These are phyloP conservation scores for Toxoplasma gondii DNA, from an alignment of 169 alveolate genomes.

Conservation along the genomic window DNA sequence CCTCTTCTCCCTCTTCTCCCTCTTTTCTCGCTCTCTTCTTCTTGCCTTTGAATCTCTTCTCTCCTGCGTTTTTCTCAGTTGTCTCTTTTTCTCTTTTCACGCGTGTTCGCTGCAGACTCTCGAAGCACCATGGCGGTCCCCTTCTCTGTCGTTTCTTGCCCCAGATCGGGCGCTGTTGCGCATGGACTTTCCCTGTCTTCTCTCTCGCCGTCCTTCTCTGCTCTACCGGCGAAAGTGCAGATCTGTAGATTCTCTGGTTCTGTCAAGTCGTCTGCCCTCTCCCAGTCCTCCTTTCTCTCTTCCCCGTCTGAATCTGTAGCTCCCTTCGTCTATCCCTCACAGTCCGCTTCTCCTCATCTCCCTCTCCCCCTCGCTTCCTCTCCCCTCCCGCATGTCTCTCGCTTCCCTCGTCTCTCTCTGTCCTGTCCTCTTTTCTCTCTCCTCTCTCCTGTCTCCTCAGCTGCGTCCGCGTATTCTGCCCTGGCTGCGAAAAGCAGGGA, in stretches of 20 bases:
- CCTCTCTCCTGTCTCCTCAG: background rate
- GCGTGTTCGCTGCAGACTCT: too few relatives aligned
- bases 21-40: background rate
- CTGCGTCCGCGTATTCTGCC: background rate
- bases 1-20: background rate
- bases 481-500: background rate
- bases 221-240: too few relatives aligned
- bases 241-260: too few relatives aligned
- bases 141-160: too few relatives aligned
- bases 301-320: background rate
- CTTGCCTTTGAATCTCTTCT: background rate
- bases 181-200: too few relatives aligned
- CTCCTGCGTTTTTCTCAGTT: too few relatives aligned
- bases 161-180: too few relatives aligned
- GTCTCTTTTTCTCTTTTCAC: too few relatives aligned
- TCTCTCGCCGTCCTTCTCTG: too few relatives aligned
- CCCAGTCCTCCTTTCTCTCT: background rate
- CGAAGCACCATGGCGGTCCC: too few relatives aligned
- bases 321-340: background rate
- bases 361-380: background rate
- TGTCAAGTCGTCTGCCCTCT: background rate
- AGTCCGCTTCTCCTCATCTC: background rate
- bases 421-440: background rate
- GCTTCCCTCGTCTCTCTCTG: background rate
- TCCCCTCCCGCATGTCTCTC: background rate